Evolutionary conservation across 2,329 filamentous ascomycete genomes (phyloP).

Genomic region (Tolypocladium ophioglossoides): DNA sequence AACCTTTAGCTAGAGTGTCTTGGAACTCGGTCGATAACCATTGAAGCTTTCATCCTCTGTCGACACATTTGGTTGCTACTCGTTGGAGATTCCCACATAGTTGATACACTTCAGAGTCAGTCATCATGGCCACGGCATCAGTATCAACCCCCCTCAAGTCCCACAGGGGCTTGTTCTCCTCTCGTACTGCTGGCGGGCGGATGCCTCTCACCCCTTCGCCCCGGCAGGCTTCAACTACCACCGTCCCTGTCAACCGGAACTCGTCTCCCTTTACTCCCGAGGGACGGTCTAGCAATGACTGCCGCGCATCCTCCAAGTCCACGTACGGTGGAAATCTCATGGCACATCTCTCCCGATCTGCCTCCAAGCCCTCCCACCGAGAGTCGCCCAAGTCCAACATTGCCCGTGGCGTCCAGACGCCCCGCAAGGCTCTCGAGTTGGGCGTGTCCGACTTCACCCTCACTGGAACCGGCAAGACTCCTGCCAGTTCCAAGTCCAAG

Average conservation of each 20-base stretch:
- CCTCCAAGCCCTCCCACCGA: slow-evolving; percentile 56
- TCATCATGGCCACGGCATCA: slow-evolving; percentile 66
- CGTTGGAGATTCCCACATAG: slow-evolving; percentile 21
- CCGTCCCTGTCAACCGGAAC: slow-evolving; percentile 40
- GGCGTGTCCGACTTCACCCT: slow-evolving; percentile 89
- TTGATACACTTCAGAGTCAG: slow-evolving; percentile 13
- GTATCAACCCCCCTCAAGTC: slow-evolving; percentile 92
- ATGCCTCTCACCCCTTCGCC: slow-evolving; percentile 93
- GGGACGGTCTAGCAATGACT: slow-evolving; percentile 41
- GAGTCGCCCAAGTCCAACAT: slow-evolving; percentile 98
- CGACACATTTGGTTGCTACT: slow-evolving; percentile 39
- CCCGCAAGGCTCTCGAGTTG: slow-evolving; percentile 74
- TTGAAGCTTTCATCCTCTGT: slow-evolving; percentile 26
- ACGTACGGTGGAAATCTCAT: slow-evolving; percentile 73
- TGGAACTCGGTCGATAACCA: slow-evolving; percentile 39
- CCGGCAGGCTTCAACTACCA: slow-evolving; percentile 48
- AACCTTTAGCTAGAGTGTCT: slow-evolving; percentile 51
- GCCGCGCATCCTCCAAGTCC: slow-evolving; percentile 51
- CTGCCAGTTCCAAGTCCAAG: slow-evolving; percentile 44
- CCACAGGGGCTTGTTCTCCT: slow-evolving; percentile 84
- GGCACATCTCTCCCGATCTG: slow-evolving; percentile 63
- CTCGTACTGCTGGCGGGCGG: slow-evolving; percentile 86
- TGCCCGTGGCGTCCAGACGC: slow-evolving; percentile 61
- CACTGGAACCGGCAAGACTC: slow-evolving; percentile 71
- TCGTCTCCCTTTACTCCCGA: slow-evolving; percentile 73